Conservation (phyloP, 441 rosid species). For the Populus hybrid region DNA sequence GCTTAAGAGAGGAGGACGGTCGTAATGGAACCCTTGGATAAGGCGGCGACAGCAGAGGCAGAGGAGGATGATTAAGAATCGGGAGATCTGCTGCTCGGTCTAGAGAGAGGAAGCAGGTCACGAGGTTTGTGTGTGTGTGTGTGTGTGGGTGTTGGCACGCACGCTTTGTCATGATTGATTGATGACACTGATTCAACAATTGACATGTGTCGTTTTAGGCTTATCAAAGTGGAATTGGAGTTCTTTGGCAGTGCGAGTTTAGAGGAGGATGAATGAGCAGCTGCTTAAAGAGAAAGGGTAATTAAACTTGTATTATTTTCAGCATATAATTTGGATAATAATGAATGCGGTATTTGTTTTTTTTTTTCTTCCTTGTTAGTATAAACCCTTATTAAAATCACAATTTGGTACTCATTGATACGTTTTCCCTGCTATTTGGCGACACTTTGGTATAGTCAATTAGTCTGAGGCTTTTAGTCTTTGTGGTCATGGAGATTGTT, state of each 20-base stretch:
- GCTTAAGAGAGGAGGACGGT: slow-evolving; percentile 58
- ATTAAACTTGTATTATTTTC: neutral
- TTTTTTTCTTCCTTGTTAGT: neutral
- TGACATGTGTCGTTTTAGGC: slow-evolving; percentile 44
- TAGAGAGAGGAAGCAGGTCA: slow-evolving; percentile 86
- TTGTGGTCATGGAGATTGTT: neutral
- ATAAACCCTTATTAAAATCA: neutral
- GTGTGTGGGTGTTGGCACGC: too few relatives aligned
- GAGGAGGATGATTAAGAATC: slow-evolving; percentile 90
- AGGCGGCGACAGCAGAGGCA: slow-evolving; percentile 87
- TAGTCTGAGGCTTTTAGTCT: neutral
- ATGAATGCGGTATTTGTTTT: neutral
- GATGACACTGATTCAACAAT: neutral
- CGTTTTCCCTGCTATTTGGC: neutral
- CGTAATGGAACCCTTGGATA: slow-evolving; percentile 67
- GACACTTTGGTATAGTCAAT: neutral
- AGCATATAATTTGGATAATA: neutral
- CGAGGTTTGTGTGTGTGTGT: neutral
- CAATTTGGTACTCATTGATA: neutral
- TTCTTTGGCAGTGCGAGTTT: slow-evolving; percentile 58
- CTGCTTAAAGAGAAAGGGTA: slow-evolving; percentile 73
- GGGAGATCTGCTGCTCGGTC: slow-evolving; percentile 96
- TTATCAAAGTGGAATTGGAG: slow-evolving; percentile 80
- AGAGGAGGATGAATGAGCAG: slow-evolving; percentile 69
- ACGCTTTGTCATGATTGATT: neutral